Evolutionary conservation across 2,329 filamentous ascomycete genomes (phyloP), one percentile per base, ranked within the genome.

Genomic region (Aureobasidium sp.): DNA sequence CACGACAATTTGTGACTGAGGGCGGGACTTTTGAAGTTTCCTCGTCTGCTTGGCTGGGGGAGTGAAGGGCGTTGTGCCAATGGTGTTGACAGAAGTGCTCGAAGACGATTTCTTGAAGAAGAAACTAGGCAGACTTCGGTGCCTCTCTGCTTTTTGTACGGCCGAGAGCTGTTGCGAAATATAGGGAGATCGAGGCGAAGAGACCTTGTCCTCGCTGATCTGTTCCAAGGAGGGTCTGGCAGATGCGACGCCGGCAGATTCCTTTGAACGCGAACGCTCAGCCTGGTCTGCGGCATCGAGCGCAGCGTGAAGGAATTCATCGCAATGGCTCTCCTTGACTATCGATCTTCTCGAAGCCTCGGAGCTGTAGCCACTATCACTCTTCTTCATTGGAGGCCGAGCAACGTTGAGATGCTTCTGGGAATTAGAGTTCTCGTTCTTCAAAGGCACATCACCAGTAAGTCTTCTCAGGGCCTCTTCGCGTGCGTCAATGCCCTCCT

Each of bases 321-420:
- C 56, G 27, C 52, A 53, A 6, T 55, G 53, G 44, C 55, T 55
- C 30, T 50, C 55, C 30, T 49, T 58, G 25, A 52, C 34, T 6
- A 58, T 47, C 12, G 42, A 47, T 27, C 27, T 41, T n/a, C 42
- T 55, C 2, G 64, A 61, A 4, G 57, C 56, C 49, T 67, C 63
- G 6, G 66, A 68, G 29, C 60, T 62, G 48, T 69, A 69, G 16
- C 66, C 65, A 51, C 66, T 68, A 53, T 69, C 66, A 12, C 55
- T 55, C 44, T 64, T 62, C 2, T 29, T 37, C 14, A 53, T 30
- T 11, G 51, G 39, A 29, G 51, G 51, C 5, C 51, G 39, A 38
- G 22, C 25, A 25, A 35, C 29, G 7, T 17, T 17, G 14, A 51
- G 48, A 17, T 53, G 51, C 27, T 29, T 19, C 12, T 53, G 40